phyloP scores from a whole-genome alignment of 2,329 filamentous ascomycete species.

The Monilinia laxa region DNA sequence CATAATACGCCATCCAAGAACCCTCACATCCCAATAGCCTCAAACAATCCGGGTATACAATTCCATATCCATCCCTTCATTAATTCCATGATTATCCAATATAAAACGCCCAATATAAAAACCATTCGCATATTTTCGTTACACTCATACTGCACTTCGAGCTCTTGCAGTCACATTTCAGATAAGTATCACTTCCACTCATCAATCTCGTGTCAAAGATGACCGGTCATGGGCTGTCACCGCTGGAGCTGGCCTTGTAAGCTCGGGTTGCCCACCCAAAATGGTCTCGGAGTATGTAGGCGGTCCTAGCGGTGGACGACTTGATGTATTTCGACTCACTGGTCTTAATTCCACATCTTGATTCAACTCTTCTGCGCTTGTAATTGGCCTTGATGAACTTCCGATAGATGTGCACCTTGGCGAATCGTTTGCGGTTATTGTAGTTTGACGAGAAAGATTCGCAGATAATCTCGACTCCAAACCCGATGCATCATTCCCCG shows the following conservation, averaged over 20 bases:
- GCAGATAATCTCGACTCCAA: conserved; percentile 13
- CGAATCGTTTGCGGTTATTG: neutral
- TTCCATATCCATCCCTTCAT: conserved; percentile 6
- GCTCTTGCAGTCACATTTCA: neutral
- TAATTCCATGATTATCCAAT: conserved; percentile 10
- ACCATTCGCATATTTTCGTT: neutral
- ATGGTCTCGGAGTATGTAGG: conserved; percentile 35
- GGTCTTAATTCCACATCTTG: conserved; percentile 27
- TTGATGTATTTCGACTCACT: conserved; percentile 18
- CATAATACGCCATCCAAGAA: neutral
- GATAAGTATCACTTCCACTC: conserved; percentile 2
- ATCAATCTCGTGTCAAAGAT: conserved; percentile 26
- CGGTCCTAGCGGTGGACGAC: conserved; percentile 24
- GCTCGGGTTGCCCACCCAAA: conserved; percentile 21
- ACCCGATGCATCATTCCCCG: neutral
- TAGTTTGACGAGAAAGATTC: conserved; percentile 6
- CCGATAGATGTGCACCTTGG: neutral
- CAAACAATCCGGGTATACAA: neutral
- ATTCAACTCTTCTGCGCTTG: conserved; percentile 6
- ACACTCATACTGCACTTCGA: neutral
- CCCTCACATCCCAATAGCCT: neutral
- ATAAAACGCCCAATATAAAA: conserved; percentile 1
- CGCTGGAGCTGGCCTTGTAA: conserved; percentile 27
- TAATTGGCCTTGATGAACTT: neutral
- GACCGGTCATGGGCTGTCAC: conserved; percentile 26